Conservation (phyloP, 768 basidiomycete genomes). For the Tephrocybe sp. region DNA sequence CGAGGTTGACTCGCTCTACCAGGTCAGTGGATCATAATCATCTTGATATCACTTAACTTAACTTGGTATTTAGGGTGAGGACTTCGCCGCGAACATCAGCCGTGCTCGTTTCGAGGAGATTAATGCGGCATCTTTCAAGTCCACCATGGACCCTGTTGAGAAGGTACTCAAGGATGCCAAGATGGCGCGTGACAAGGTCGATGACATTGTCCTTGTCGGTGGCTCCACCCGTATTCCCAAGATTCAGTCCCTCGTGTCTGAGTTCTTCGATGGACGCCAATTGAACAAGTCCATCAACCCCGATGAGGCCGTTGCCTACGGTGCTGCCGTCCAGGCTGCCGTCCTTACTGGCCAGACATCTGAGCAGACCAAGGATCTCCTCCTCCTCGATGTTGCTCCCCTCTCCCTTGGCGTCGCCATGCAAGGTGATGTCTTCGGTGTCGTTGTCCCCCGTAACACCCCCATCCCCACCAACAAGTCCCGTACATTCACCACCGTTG, state of each 20-base stretch:
- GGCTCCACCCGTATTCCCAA: conserved; percentile 99
- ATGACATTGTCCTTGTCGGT: conserved; percentile 99
- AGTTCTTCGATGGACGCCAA: conserved; percentile 97
- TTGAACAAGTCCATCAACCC: conserved; percentile 99
- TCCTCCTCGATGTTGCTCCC: conserved; percentile 97
- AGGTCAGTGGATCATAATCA: conserved; percentile 47
- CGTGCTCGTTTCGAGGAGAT: conserved; percentile 99
- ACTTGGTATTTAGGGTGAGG: conserved; percentile 66
- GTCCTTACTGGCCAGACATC: conserved; percentile 98
- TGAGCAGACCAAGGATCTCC: conserved; percentile 97
- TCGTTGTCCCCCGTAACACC: conserved; percentile 99
- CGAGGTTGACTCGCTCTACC: conserved; percentile 98
- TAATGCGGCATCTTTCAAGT: conserved; percentile 93
- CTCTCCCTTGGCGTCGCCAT: conserved; percentile 99
- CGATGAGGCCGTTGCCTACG: conserved; percentile 99
- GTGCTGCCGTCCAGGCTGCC: conserved; percentile 99
- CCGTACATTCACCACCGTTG: conserved; percentile 97
- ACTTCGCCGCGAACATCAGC: conserved; percentile 98
- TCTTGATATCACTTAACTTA: neutral
- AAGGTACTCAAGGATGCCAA: conserved; percentile 99
- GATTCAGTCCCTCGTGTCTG: conserved; percentile 96
- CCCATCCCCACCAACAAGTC: conserved; percentile 99
- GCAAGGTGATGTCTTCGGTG: conserved; percentile 99
- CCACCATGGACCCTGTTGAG: conserved; percentile 97
- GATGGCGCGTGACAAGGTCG: conserved; percentile 95